Base-by-base conservation (phyloP, 176 grass and related monocot genomes). In the Zoysia japonica region DNA sequence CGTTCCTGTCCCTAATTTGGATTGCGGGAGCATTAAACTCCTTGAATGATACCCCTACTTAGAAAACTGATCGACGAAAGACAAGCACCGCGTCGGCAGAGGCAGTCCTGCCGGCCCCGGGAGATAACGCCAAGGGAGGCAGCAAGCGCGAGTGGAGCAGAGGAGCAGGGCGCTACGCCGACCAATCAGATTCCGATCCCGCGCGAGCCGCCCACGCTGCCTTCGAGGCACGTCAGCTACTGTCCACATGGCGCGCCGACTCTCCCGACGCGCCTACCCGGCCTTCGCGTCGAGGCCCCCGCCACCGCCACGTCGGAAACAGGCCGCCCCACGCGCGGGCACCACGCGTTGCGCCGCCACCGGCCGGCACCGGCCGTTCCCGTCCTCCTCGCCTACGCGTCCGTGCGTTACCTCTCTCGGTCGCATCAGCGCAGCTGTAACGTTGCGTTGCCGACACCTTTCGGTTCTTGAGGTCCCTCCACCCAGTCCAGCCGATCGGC, bases 201-300 rank as follows among this genome's bases (percentile, higher is more conserved):
- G 3, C 46, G 65, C 71, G 39, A 7, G 49, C 74, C 43, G 79
- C 52, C 81, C 76, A 88, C 81, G 70, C 70, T 54, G 4, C 19
- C 47, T 44, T 72, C 74, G 61, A 66, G 2, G 61, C 54, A 35
- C 60, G 69, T 28, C 10, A 13, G 36, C 52, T 14, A 3, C 7
- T 9, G 76, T 47, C 76, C 81, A 70, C 86, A 70, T 88, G 81
- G 74, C 76, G 9, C 73, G 9, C 73, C 85, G 59, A 50, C 76
- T 80, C 62, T 75, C 68, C 62, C 55, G 65, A 70, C 68, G 71
- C 57, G 59, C 10, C 40, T 49, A 61, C 61, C 74, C 38, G 47
- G 14, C 75, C 19, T 19, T 50, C 45, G 28, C 56, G 61, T 20
- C 78, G 79, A 49, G 71, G 85, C 62, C 42, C 1, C 44, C 44